Percentiles rank a stretch among this genome's conserved stretches.
Conservation (phyloP, 1,139 yeast species). For the Geotrichum histeridarum region DNA sequence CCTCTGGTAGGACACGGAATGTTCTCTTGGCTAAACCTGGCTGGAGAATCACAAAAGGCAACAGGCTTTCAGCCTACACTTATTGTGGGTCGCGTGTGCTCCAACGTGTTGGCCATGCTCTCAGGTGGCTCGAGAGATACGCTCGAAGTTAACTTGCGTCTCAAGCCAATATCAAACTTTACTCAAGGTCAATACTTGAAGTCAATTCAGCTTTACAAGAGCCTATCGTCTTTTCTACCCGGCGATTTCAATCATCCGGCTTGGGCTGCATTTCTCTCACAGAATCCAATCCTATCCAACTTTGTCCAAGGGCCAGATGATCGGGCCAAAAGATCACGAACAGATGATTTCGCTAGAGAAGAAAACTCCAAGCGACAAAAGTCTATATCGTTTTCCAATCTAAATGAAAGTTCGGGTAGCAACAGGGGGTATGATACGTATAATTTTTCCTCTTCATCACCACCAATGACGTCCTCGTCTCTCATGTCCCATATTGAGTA, state of each 20-base stretch:
- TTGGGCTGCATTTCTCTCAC: constrained; percentile 23
- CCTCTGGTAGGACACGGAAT: constrained; percentile 43
- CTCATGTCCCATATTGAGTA: neutral
- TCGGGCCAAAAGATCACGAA: neutral
- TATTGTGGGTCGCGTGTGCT: constrained; percentile 14
- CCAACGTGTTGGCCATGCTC: constrained; percentile 1
- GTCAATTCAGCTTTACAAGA: constrained; percentile 22
- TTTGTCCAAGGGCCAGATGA: neutral
- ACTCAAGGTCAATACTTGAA: constrained; percentile 22
- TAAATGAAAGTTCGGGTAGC: neutral
- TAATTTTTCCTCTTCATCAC: neutral
- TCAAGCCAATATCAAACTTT: constrained; percentile 24
- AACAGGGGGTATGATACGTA: neutral
- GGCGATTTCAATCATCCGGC: constrained; percentile 25
- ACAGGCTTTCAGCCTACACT: neutral
- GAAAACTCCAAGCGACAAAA: neutral
- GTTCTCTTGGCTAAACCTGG: constrained; percentile 18
- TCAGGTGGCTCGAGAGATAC: constrained; percentile 9
- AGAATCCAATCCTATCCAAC: neutral
- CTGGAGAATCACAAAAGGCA: neutral
- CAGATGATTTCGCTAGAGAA: neutral
- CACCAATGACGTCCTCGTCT: neutral
- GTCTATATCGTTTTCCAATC: neutral
- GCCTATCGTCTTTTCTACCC: constrained; percentile 20
- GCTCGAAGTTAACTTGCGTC: constrained; percentile 24